Evolutionary conservation across 1,284 basidiomycete genomes (phyloP).

Genomic region (Pisolithus thermaeus): DNA sequence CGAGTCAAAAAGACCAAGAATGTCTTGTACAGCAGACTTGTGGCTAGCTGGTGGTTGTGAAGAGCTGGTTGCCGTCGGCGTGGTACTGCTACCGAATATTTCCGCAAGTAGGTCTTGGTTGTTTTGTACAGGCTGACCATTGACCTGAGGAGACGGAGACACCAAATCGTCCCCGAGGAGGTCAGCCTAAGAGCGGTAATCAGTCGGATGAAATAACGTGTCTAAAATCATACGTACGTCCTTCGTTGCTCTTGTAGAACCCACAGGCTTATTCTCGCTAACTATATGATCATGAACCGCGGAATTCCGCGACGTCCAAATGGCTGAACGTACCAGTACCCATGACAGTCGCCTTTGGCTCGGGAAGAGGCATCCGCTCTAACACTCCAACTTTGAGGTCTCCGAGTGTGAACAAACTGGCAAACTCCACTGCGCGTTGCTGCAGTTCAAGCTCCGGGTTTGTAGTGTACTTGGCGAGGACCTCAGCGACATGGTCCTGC

Average conservation of each 20-base stretch:
- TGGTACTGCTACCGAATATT: slow-evolving; percentile 72
- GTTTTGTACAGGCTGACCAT: slow-evolving; percentile 49
- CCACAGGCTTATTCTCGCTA: slow-evolving; percentile 91
- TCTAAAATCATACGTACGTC: slow-evolving; percentile 43
- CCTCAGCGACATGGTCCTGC: slow-evolving; percentile 70
- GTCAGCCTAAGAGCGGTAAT: slow-evolving; percentile 44
- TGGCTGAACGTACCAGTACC: slow-evolving; percentile 58
- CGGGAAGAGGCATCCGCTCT: slow-evolving; percentile 97
- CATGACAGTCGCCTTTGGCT: slow-evolving; percentile 91
- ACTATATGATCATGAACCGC: slow-evolving; percentile 39
- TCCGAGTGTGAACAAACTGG: slow-evolving; percentile 70
- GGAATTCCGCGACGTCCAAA: not conserved
- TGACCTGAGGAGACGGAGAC: slow-evolving; percentile 30
- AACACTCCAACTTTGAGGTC: slow-evolving; percentile 86
- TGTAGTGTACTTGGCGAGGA: slow-evolving; percentile 75
- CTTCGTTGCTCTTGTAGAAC: slow-evolving; percentile 74
- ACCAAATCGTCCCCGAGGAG: slow-evolving; percentile 72
- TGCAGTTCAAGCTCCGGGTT: slow-evolving; percentile 93
- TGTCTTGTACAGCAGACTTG: slow-evolving; percentile 77
- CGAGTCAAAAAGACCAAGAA: slow-evolving; percentile 82
- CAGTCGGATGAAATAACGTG: slow-evolving; percentile 6
- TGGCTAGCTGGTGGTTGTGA: slow-evolving; percentile 39
- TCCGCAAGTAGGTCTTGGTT: slow-evolving; percentile 91
- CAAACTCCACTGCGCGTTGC: slow-evolving; percentile 94
- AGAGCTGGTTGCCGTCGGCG: slow-evolving; percentile 34